Base-by-base conservation (phyloP, 2,329 filamentous ascomycete species). In the Coniochaeta pulveracea region DNA sequence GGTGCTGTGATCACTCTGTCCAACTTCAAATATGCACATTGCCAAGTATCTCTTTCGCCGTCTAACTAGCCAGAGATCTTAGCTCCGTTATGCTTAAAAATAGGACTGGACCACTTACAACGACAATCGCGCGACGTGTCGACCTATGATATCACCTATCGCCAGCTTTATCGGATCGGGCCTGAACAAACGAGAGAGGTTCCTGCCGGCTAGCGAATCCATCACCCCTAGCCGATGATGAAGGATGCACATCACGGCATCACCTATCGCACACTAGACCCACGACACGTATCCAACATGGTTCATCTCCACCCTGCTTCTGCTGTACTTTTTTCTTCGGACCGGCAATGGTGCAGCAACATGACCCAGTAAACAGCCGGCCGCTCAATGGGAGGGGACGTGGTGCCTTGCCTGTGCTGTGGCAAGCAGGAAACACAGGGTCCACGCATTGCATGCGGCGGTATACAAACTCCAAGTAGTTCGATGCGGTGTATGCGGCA, bases 21-120 rank as follows among this genome's bases (percentile, higher is more conserved):
- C 22, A 19, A 31, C 28, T 21, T 22, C 18, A 31, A 19, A 31
- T 31, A 31, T 31, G 28, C 28, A 21, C n/a, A n/a, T n/a, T n/a
- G n/a, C n/a, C n/a, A n/a, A n/a, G n/a, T n/a, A n/a, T n/a, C n/a
- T n/a, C n/a, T n/a, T n/a, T n/a, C n/a, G n/a, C n/a, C n/a, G n/a
- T n/a, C n/a, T n/a, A n/a, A n/a, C n/a, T n/a, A n/a, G n/a, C n/a
- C n/a, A n/a, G n/a, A n/a, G n/a, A n/a, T n/a, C n/a, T n/a, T n/a
- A n/a, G n/a, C n/a, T n/a, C n/a, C n/a, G n/a, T n/a, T n/a, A 8
- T 23, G 21, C 21, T 23, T 23, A 23, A 21, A 31, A 31, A 31
- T 31, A 31, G 24, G 28, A 19, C n/a, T n/a, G n/a, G n/a, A n/a
- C n/a, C n/a, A 11, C 28, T 31, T 18, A 14, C 15, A n/a, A 6